Conservation (phyloP, 139 green algal species). For the Chloropicon primus region DNA sequence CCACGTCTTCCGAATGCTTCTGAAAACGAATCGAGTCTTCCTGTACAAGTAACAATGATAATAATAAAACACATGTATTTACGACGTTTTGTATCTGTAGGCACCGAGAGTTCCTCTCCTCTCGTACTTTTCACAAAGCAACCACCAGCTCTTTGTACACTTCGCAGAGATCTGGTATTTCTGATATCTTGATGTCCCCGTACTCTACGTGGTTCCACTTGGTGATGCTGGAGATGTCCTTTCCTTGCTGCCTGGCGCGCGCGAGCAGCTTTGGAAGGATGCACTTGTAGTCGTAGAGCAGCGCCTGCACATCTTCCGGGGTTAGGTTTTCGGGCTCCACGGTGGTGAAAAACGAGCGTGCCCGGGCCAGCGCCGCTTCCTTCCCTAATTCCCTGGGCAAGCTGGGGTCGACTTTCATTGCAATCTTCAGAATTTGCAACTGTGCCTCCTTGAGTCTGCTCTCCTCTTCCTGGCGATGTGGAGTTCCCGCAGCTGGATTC, state of each 20-base stretch:
- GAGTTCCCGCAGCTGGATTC: not conserved
- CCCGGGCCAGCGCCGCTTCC: not conserved
- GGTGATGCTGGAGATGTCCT: not conserved
- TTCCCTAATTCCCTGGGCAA: not conserved
- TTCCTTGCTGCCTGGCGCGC: not conserved
- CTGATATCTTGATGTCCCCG: not conserved
- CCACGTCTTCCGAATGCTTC: conserved; percentile 8
- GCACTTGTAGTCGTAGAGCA: not conserved
- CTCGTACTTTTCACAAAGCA: no score
- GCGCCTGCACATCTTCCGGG: not conserved
- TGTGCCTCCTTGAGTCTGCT: not conserved
- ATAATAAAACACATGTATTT: no score
- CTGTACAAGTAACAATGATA: conserved; percentile 6
- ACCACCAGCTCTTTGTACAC: not conserved
- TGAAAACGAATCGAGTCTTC: conserved; percentile 1
- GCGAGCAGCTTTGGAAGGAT: not conserved
- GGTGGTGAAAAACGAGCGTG: not conserved
- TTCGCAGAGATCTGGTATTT: not conserved
- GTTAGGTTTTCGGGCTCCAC: not conserved
- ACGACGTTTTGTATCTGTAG: no score
- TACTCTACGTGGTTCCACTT: not conserved
- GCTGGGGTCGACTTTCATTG: not conserved
- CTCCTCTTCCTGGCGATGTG: not conserved
- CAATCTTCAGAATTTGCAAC: not conserved
- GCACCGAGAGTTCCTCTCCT: no score